Percentiles rank a stretch among this genome's conserved stretches.
These are phyloP conservation scores for Eucalyptus viminalis DNA, from an alignment of 345 rosid genomes.

Conservation along the genomic window DNA sequence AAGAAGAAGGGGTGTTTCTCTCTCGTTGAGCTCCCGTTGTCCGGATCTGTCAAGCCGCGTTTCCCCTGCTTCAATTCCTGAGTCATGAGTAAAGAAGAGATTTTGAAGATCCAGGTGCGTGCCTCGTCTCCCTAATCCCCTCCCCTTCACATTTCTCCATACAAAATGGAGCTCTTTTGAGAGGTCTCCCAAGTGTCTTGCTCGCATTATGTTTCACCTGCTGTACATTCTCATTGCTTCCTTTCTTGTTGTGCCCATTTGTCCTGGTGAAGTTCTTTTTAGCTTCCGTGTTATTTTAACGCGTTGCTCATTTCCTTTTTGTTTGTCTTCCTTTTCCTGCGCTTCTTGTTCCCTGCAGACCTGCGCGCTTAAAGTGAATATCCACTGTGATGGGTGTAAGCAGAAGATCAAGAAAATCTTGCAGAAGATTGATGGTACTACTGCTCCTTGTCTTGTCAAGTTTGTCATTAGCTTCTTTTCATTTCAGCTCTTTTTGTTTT, in stretches of 20 bases:
- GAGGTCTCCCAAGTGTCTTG: not conserved
- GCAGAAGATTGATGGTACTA: slow-evolving; percentile 92
- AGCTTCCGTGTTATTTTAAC: not conserved
- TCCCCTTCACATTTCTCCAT: not conserved
- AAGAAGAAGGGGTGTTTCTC: not conserved
- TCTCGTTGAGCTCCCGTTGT: slow-evolving; percentile 5
- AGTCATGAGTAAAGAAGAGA: slow-evolving; percentile 90
- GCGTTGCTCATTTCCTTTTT: not conserved
- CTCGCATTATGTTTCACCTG: not conserved
- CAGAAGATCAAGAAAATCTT: slow-evolving; percentile 84
- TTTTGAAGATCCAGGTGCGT: slow-evolving; percentile 96
- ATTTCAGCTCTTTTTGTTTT: not conserved
- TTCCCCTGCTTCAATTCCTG: not conserved
- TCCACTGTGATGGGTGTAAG: slow-evolving; percentile 94
- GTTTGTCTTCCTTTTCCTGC: not conserved
- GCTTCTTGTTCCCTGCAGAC: slow-evolving; percentile 43
- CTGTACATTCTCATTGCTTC: not conserved
- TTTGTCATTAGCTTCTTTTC: not conserved
- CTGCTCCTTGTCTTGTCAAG: not conserved
- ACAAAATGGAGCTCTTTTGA: not conserved
- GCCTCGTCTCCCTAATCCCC: not conserved
- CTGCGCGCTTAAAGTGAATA: slow-evolving; percentile 84
- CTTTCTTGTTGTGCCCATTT: not conserved
- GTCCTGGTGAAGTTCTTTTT: not conserved
- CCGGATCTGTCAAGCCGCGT: not conserved